Percentiles rank a stretch among this genome's conserved stretches.
phyloP scores from a whole-genome alignment of 164 flowering plant genomes.

The Stephania yunnanensis region DNA sequence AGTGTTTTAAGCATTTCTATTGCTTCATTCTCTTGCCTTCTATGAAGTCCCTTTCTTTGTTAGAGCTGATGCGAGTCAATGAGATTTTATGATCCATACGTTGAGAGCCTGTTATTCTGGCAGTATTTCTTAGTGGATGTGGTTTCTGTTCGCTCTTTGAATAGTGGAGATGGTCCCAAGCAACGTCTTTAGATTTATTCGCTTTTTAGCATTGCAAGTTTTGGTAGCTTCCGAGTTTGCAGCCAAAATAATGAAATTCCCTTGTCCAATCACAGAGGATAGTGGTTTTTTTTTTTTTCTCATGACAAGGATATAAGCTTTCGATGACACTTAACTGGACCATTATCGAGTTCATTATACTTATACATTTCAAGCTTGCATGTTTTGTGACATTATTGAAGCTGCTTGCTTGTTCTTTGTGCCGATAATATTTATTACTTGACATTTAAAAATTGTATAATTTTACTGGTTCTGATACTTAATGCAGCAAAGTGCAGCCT shows the following conservation, averaged over 20 bases:
- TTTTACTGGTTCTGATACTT: constrained; percentile 5
- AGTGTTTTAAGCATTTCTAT: too few relatives aligned
- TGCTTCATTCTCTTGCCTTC: too few relatives aligned
- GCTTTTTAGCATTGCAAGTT: background rate
- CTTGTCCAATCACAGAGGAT: background rate
- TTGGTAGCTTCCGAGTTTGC: background rate
- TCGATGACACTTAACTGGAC: background rate
- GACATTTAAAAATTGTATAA: background rate
- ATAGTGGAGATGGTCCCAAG: too few relatives aligned
- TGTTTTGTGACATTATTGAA: too few relatives aligned
- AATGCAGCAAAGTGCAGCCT: constrained; percentile 95
- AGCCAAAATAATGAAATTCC: background rate
- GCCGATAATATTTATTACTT: background rate
- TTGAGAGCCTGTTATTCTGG: too few relatives aligned
- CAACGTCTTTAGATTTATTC: background rate
- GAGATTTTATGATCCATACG: too few relatives aligned
- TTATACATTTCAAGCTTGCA: background rate
- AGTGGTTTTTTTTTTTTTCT: background rate
- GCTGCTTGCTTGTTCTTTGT: background rate
- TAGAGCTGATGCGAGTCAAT: too few relatives aligned
- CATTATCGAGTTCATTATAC: background rate
- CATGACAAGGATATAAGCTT: background rate
- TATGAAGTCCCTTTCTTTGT: too few relatives aligned
- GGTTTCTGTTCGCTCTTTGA: too few relatives aligned
- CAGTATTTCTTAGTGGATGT: too few relatives aligned